Base-by-base conservation (phyloP, 805 yeast species). In the Candida krabiensis region DNA sequence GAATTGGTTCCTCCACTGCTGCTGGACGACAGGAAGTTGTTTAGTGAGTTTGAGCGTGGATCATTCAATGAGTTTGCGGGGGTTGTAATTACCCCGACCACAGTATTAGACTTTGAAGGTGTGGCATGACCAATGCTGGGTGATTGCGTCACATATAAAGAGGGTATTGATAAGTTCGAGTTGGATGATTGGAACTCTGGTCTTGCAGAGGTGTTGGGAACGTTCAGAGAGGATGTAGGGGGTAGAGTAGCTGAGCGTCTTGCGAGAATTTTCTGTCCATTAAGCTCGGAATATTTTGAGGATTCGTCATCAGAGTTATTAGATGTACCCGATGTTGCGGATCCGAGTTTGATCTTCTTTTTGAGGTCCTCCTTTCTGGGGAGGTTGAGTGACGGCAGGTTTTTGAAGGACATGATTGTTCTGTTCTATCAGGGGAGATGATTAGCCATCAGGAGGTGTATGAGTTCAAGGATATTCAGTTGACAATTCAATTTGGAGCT, bases 301-400 rank as follows among this genome's bases (percentile, higher is more conserved):
- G 25, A 12, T 12, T 11, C n/a, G 13, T 31, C 16, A 6, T 52
- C n/a, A n/a, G n/a, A n/a, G n/a, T n/a, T n/a, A n/a, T n/a, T n/a
- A n/a, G n/a, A n/a, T n/a, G n/a, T n/a, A n/a, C n/a, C n/a, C n/a
- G n/a, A n/a, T n/a, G n/a, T n/a, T n/a, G n/a, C n/a, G n/a, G n/a
- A n/a, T n/a, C n/a, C n/a, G 14, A 40, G 45, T 12, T 58, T 37
- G 23, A 43, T 47, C 12, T 40, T 42, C 37, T 52, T 55, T 33
- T 61, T 37, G 4, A 42, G 25, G 4, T 33, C 35, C 24, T 63
- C 66, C 24, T 54, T 47, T 28, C 49, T 55, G 5, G 46, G 39
- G 28, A 58, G 9, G 36, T 35, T 15, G 47, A 49, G 12, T 11
- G 37, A 27, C 17, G 36, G 17, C 5, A 38, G n/a, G n/a, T 26